These are phyloP conservation scores for Sporisorium iseilematis-ciliati DNA, from an alignment of 1,284 basidiomycete genomes.

Conservation along the genomic window DNA sequence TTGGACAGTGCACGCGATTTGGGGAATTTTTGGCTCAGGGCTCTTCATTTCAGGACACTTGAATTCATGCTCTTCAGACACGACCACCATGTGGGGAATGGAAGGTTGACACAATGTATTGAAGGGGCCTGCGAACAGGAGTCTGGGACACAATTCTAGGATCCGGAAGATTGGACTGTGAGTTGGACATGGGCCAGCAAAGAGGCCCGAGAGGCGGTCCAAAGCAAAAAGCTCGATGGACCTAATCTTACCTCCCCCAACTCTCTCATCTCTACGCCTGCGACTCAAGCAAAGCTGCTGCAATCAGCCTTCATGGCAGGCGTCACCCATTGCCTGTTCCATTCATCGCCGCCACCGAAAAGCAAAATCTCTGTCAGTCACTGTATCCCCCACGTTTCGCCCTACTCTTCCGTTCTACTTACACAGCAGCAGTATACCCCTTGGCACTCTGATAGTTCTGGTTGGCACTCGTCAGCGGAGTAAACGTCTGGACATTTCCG, in stretches of 20 bases:
- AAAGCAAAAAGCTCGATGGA: too few relatives aligned
- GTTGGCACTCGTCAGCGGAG: slow-evolving; percentile 3
- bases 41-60: not conserved
- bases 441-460: not conserved
- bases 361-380: not conserved
- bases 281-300: slow-evolving; percentile 21
- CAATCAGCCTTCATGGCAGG: slow-evolving; percentile 17
- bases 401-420: not conserved
- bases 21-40: not conserved
- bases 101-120: too few relatives aligned
- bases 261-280: not conserved
- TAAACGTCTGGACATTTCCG: slow-evolving; percentile 20
- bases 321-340: slow-evolving; percentile 27
- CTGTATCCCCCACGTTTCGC: not conserved
- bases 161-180: too few relatives aligned
- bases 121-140: too few relatives aligned
- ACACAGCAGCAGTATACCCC: slow-evolving; percentile 36
- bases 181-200: too few relatives aligned
- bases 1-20: slow-evolving; percentile 15
- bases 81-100: not conserved
- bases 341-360: too few relatives aligned
- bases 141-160: too few relatives aligned
- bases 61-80: not conserved
- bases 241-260: too few relatives aligned
- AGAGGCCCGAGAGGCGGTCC: too few relatives aligned